These are phyloP conservation scores for Lactarius pseudohatsudake DNA, from an alignment of 768 basidiomycete genomes.

Conservation along the genomic window DNA sequence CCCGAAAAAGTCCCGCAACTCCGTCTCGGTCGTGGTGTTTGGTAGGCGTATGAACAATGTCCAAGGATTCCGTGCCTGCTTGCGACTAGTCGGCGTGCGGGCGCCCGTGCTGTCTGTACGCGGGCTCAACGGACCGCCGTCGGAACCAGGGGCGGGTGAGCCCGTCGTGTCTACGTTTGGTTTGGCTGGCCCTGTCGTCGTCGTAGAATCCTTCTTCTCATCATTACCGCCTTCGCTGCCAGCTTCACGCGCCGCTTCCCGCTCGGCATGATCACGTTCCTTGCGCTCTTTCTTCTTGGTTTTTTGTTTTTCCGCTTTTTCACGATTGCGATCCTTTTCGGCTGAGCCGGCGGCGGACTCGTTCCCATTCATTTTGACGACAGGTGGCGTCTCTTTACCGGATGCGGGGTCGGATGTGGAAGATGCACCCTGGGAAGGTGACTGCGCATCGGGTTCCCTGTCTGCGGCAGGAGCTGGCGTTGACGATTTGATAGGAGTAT, in stretches of 20 bases:
- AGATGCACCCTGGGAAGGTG: constrained; percentile 1
- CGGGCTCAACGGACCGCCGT: constrained; percentile 44
- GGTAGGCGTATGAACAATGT: constrained; percentile 80
- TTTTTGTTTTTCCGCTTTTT: constrained; percentile 57
- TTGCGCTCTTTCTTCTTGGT: constrained; percentile 65
- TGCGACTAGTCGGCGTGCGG: constrained; percentile 69
- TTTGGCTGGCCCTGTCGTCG: constrained; percentile 38
- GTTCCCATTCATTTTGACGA: constrained; percentile 36
- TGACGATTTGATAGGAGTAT: constrained; percentile 39
- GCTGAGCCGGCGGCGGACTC: constrained; percentile 34
- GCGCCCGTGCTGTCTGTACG: constrained; percentile 55
- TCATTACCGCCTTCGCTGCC: constrained; percentile 27
- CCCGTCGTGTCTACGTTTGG: constrained; percentile 13
- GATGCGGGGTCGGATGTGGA: constrained; percentile 16
- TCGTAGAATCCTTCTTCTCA: constrained; percentile 38
- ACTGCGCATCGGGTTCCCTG: constrained; percentile 8
- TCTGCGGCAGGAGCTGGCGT: constrained; percentile 31
- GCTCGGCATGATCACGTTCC: constrained; percentile 50
- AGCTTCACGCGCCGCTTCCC: constrained; percentile 32
- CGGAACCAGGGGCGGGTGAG: constrained; percentile 36
- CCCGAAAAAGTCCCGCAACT: constrained; percentile 74
- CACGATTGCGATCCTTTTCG: constrained; percentile 35
- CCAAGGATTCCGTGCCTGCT: constrained; percentile 71
- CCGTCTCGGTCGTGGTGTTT: constrained; percentile 53
- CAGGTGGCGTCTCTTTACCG: constrained; percentile 20